A percentile compares a stretch with the other conserved stretches of the same genome.
These are phyloP conservation scores for Pelagophyceae sp. DNA, from an alignment of 352 stramenopile genomes.

Conservation along the genomic window DNA sequence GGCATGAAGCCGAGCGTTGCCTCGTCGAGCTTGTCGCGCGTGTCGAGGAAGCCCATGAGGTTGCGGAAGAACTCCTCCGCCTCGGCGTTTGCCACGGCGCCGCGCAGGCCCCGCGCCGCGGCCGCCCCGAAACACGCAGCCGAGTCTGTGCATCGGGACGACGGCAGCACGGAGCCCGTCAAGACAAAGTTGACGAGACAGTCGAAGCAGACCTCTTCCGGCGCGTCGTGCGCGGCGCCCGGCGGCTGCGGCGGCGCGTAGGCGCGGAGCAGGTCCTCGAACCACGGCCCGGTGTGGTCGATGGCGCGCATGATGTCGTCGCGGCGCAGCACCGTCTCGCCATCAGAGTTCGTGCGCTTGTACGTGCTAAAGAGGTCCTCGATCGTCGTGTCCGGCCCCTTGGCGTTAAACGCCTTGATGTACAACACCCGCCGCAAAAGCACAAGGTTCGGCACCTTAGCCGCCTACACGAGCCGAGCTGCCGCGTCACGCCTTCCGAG, in stretches of 20 bases:
- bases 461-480: no score
- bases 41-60: no score
- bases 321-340: neutral
- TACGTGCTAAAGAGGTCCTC: neutral
- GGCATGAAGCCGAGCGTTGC: no score
- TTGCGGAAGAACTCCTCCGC: no score
- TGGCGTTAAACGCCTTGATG: slow-evolving; percentile 1
- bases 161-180: slow-evolving; percentile 4
- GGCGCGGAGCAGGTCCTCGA: neutral
- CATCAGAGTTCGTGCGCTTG: neutral
- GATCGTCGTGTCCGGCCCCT: neutral
- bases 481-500: no score
- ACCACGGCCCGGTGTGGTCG: neutral
- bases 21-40: no score
- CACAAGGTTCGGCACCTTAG: no score
- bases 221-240: neutral
- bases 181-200: slow-evolving; percentile 18
- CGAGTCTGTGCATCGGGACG: no score
- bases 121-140: no score
- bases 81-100: no score
- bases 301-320: slow-evolving; percentile 1
- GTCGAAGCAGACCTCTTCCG: slow-evolving; percentile 17
- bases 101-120: no score
- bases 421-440: neutral
- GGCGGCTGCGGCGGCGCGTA: no score